Evolutionary conservation across 2,329 filamentous ascomycete species (phyloP), one percentile per base, ranked within the genome.

Genomic region (Paracoccidioides lutzii): DNA sequence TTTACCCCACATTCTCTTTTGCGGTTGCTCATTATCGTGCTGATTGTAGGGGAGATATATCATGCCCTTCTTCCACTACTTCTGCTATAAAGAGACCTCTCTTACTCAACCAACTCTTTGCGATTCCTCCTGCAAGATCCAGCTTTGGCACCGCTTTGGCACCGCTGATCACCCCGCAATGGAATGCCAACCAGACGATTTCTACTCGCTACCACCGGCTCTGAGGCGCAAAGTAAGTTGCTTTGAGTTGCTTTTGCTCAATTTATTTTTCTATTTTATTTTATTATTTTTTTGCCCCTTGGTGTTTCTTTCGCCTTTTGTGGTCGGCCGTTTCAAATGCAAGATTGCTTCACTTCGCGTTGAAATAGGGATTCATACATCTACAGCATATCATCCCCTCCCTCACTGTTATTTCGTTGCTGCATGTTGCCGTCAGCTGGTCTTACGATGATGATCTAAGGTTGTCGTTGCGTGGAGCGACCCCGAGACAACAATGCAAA

Each of bases 171-270:
- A 49, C 45, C 8, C 10, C 46, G 9, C 8, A n/a, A 52, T 52
- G 54, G 54, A 43, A 37, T 51, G 43, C 28, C 35, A 54, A 2
- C 54, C 54, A 44, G 65, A 69, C 44, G 73, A 75, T 52, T 80
- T 79, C 57, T 76, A 80, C 60, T 73, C 75, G 43, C 69, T 81
- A 9, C 79, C 79, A 22, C 76, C 76, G 30, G 77, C 78, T 14
- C 73, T 82, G 54, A 73, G 77, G 63, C 73, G 79, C 67, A 82
- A 82, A 72, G 79, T 82, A 69, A 73, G 78, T 72, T 41, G 41
- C 52, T 38, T 55, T 52, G 53, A 10, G 10, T 33, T 40, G 3
- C 28, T 52, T 33, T 15, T 56, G 48, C 33, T 54, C 52, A 53
- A 22, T 22, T 22, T 22, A 22, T 22, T 22, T 22, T 22, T 22